Conservation (phyloP, 352 stramenopile genomes). For the Globisporangium paroecandrum region DNA sequence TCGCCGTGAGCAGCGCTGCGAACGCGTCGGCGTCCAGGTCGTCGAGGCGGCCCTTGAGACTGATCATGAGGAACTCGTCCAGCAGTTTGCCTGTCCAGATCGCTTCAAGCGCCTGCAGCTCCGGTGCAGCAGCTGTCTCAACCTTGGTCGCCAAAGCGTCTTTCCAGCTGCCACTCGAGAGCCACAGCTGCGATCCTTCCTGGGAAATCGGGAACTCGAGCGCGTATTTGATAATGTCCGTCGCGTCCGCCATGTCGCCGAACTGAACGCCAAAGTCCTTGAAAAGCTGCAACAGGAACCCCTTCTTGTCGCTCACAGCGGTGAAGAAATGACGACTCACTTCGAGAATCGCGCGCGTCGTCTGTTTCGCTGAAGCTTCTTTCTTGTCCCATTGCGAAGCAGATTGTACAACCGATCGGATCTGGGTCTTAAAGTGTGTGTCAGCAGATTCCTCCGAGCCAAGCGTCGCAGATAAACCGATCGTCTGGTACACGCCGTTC, state of each 20-base stretch:
- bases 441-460: slow-evolving; percentile 20
- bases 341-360: slow-evolving; percentile 31
- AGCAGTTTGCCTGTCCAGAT: slow-evolving; percentile 76
- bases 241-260: slow-evolving; percentile 54
- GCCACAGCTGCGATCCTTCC: slow-evolving; percentile 39
- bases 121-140: not conserved
- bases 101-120: slow-evolving; percentile 33
- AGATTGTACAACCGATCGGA: slow-evolving; percentile 37
- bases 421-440: slow-evolving; percentile 43
- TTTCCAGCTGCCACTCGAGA: slow-evolving; percentile 59
- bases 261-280: slow-evolving; percentile 67
- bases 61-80: slow-evolving; percentile 80
- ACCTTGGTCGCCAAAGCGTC: slow-evolving; percentile 9
- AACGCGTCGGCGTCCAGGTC: slow-evolving; percentile 55
- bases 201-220: slow-evolving; percentile 54
- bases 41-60: slow-evolving; percentile 68
- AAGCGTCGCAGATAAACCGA: slow-evolving; percentile 26
- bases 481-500: slow-evolving; percentile 36
- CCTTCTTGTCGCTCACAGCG: slow-evolving; percentile 52
- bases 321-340: slow-evolving; percentile 53
- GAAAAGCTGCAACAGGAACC: slow-evolving; percentile 67
- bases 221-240: slow-evolving; percentile 50
- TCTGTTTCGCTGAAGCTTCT: slow-evolving; percentile 15
- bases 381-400: slow-evolving; percentile 33
- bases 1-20: slow-evolving; percentile 42